A percentile compares a stretch with the other conserved stretches of the same genome.
Evolutionary conservation across 2,329 filamentous ascomycete genomes (phyloP).

Genomic region (Teratosphaeriaceae sp.): DNA sequence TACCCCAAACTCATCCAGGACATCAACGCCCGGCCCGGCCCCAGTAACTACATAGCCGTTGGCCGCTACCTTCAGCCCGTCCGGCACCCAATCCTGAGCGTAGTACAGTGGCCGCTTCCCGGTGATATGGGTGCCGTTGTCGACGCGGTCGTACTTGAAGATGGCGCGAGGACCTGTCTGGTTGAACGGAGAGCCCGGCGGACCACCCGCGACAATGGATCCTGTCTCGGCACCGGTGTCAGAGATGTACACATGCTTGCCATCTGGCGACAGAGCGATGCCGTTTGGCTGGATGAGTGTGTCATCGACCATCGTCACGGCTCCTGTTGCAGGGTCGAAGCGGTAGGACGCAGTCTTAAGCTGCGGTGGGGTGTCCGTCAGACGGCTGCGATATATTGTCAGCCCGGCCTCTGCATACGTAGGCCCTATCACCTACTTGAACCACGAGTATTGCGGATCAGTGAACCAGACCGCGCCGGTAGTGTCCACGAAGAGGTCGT

Average conservation of each 20-base stretch:
- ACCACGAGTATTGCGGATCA: conserved; percentile 37
- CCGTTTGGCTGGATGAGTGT: conserved; percentile 40
- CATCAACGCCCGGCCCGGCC: conserved; percentile 35
- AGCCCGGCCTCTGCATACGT: not conserved
- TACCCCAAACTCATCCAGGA: conserved; percentile 33
- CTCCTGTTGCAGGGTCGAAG: conserved; percentile 36
- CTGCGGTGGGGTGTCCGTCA: conserved; percentile 32
- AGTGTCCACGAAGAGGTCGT: conserved; percentile 38
- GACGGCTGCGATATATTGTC: conserved; percentile 4
- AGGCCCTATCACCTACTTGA: conserved; percentile 14
- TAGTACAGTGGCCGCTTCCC: conserved; percentile 37
- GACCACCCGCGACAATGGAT: conserved; percentile 20
- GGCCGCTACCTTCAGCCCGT: conserved; percentile 37
- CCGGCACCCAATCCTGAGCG: conserved; percentile 33
- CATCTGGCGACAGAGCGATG: conserved; percentile 39
- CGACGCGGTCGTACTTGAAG: conserved; percentile 35
- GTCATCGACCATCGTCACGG: conserved; percentile 36
- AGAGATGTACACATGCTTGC: conserved; percentile 39
- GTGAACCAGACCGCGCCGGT: conserved; percentile 47
- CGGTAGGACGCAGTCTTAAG: conserved; percentile 34
- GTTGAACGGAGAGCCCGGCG: conserved; percentile 25
- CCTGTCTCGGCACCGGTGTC: conserved; percentile 32
- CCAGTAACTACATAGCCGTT: conserved; percentile 37
- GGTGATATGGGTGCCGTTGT: conserved; percentile 29
- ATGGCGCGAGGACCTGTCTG: conserved; percentile 28